Evolutionary conservation across 2,329 filamentous ascomycete species (phyloP).

Genomic region (Geosmithia putterillii): DNA sequence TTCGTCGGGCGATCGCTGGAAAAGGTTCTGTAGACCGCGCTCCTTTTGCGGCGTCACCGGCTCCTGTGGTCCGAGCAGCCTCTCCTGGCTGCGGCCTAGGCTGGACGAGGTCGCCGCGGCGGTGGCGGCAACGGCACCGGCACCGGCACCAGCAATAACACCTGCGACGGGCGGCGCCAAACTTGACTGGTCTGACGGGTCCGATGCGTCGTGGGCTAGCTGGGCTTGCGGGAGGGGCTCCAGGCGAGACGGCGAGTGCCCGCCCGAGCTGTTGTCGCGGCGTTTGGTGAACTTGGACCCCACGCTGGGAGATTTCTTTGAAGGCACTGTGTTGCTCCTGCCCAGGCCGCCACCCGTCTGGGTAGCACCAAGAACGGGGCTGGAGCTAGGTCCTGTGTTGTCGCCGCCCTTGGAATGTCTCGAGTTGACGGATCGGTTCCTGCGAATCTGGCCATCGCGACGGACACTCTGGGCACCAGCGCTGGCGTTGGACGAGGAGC

Average conservation of each 20-base stretch:
- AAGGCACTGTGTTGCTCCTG: conserved; percentile 83
- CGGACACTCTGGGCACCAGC: conserved; percentile 79
- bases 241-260: conserved; percentile 18
- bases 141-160: conserved; percentile 7
- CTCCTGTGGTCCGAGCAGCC: conserved; percentile 28
- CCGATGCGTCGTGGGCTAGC: conserved; percentile 11
- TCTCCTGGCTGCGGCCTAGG: conserved; percentile 35
- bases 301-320: conserved; percentile 71
- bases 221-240: conserved; percentile 24
- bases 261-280: conserved; percentile 12
- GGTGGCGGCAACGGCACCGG: too few relatives aligned
- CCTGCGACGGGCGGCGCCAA: conserved; percentile 14
- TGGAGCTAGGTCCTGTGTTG: conserved; percentile 52
- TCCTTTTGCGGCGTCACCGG: conserved; percentile 49
- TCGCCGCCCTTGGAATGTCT: conserved; percentile 67
- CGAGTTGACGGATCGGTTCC: conserved; percentile 91
- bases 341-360: conserved; percentile 43
- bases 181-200: conserved; percentile 13
- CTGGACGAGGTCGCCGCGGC: conserved; percentile 6
- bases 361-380: conserved; percentile 40
- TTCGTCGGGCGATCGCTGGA: conserved; percentile 52
- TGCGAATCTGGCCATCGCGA: conserved; percentile 64
- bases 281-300: conserved; percentile 50
- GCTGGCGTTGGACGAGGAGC: conserved; percentile 80
- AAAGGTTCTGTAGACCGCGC: conserved; percentile 55